Evolutionary conservation across 108 stramenopile genomes (phyloP).

Genomic region (Bacterosira constricta): DNA sequence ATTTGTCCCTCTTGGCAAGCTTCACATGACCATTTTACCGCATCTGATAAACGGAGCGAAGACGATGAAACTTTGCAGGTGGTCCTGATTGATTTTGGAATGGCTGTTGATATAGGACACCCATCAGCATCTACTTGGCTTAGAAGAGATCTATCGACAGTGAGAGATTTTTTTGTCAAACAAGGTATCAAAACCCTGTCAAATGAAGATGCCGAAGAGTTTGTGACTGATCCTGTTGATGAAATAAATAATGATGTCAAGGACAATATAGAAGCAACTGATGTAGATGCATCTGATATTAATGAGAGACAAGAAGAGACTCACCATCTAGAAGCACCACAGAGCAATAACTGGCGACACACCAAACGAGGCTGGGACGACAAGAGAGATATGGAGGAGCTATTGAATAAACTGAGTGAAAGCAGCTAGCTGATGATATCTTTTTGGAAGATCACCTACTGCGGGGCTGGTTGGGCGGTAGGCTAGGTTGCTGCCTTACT

Average conservation of each 20-base stretch:
- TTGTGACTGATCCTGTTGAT: conserved; percentile 34
- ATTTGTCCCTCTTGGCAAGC: conserved; percentile 58
- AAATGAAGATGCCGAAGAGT: conserved; percentile 29
- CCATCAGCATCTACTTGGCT: conserved; percentile 56
- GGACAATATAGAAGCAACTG: background rate
- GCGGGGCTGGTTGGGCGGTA: too few relatives aligned
- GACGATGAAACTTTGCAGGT: conserved; percentile 57
- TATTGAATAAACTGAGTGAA: conserved; percentile 16
- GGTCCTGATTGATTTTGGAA: conserved; percentile 85
- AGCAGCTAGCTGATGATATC: background rate
- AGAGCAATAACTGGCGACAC: conserved; percentile 18
- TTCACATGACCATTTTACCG: conserved; percentile 7
- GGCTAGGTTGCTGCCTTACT: too few relatives aligned
- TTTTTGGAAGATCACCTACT: background rate
- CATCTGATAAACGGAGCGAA: conserved; percentile 8
- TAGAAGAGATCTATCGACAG: conserved; percentile 58
- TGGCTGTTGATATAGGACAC: conserved; percentile 74
- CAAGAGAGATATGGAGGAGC: conserved; percentile 19
- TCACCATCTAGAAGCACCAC: too few relatives aligned
- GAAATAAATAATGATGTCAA: background rate
- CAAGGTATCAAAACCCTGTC: conserved; percentile 55
- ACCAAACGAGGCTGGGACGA: conserved; percentile 30
- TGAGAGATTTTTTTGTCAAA: conserved; percentile 62
- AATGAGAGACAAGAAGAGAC: too few relatives aligned
- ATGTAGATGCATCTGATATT: too few relatives aligned